phyloP scores from a whole-genome alignment of 2,329 filamentous ascomycete genomes.

The Hawksworthiomyces lignivorus region DNA sequence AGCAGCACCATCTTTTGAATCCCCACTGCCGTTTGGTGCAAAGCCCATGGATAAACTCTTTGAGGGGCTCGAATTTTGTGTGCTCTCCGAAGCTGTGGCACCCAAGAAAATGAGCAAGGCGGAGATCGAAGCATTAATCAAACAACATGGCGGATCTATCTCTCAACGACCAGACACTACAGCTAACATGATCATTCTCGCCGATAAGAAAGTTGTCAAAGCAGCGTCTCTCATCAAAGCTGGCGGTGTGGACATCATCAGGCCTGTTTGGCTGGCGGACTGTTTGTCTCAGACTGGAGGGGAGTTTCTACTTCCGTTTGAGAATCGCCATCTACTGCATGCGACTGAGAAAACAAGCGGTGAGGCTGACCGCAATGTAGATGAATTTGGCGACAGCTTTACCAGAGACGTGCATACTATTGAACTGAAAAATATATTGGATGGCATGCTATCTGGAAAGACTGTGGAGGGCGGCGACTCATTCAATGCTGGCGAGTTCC shows the following conservation, averaged over 20 bases:
- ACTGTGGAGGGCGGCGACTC: conserved; percentile 8
- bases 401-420: conserved; percentile 47
- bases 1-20: conserved; percentile 29
- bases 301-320: conserved; percentile 55
- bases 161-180: conserved; percentile 63
- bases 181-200: conserved; percentile 61
- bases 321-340: conserved; percentile 63
- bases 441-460: conserved; percentile 18
- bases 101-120: conserved; percentile 69
- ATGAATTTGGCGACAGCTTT: conserved; percentile 79
- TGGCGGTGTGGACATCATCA: conserved; percentile 63
- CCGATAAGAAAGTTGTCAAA: conserved; percentile 73
- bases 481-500: conserved; percentile 40
- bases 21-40: background rate
- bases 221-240: conserved; percentile 72
- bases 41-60: conserved; percentile 54
- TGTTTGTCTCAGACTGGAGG: conserved; percentile 55
- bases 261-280: conserved; percentile 76
- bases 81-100: conserved; percentile 67
- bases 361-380: conserved; percentile 55
- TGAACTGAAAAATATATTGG: conserved; percentile 34
- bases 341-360: conserved; percentile 48
- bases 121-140: conserved; percentile 73
- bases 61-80: conserved; percentile 68
- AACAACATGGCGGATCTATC: conserved; percentile 72